Percentiles rank a stretch among this genome's conserved stretches.
phyloP scores from a whole-genome alignment of 768 basidiomycete species.

The Tremella yokohamensis region DNA sequence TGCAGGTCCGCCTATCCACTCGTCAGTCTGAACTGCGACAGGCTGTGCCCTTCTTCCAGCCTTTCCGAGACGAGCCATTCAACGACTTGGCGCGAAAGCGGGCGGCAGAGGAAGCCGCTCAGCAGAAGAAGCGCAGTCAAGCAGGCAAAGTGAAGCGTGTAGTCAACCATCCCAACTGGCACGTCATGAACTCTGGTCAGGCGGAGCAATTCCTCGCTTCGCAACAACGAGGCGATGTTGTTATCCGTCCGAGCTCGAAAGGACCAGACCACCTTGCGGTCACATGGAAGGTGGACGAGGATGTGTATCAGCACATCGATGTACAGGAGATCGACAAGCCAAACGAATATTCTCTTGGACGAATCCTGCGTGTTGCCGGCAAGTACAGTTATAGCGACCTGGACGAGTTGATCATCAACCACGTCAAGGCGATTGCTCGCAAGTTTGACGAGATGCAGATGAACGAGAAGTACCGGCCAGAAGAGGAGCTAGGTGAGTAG shows the following conservation, averaged over 20 bases:
- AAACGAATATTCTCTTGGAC: slow-evolving; percentile 51
- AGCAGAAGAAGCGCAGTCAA: slow-evolving; percentile 79
- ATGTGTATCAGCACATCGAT: slow-evolving; percentile 86
- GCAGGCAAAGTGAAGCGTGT: slow-evolving; percentile 74
- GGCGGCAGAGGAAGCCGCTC: slow-evolving; percentile 58
- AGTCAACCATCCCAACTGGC: slow-evolving; percentile 97
- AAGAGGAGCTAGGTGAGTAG: slow-evolving; percentile 85
- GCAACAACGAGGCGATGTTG: slow-evolving; percentile 90
- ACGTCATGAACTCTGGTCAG: slow-evolving; percentile 83
- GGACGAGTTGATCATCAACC: slow-evolving; percentile 94
- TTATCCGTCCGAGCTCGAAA: slow-evolving; percentile 93
- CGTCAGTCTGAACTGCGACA: slow-evolving; percentile 51
- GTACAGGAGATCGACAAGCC: slow-evolving; percentile 54
- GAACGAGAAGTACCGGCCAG: slow-evolving; percentile 88
- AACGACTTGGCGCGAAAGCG: slow-evolving; percentile 38
- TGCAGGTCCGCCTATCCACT: slow-evolving; percentile 71
- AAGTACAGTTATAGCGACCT: slow-evolving; percentile 85
- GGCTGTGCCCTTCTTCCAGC: slow-evolving; percentile 33
- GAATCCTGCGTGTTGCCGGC: slow-evolving; percentile 53
- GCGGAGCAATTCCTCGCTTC: slow-evolving; percentile 85
- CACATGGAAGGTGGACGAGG: slow-evolving; percentile 98
- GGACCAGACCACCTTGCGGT: slow-evolving; percentile 89
- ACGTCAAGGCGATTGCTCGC: slow-evolving; percentile 88
- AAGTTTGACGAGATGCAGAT: slow-evolving; percentile 91
- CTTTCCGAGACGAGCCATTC: slow-evolving; percentile 46